A percentile compares a stretch with the other conserved stretches of the same genome.
phyloP scores from a whole-genome alignment of 768 basidiomycete species.

The Austroboletus eburneus region DNA sequence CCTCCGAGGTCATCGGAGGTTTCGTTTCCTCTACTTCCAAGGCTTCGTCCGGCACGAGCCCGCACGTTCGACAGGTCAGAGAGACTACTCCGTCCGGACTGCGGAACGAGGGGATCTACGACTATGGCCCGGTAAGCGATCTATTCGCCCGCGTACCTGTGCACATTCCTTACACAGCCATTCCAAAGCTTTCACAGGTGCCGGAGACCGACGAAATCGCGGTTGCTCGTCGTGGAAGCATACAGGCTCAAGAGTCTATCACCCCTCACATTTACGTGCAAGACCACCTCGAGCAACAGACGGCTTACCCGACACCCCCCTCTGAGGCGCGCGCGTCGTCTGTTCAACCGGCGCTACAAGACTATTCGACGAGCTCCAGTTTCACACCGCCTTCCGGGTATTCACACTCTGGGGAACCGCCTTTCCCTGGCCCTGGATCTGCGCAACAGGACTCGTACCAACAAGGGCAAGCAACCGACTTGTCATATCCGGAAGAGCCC shows the following conservation, averaged over 20 bases:
- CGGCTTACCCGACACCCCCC: conserved; percentile 15
- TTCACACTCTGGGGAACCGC: conserved; percentile 11
- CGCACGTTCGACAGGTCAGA: conserved; percentile 25
- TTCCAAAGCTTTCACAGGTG: conserved; percentile 17
- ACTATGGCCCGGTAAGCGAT: conserved; percentile 22
- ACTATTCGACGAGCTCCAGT: conserved; percentile 11
- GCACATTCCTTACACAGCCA: background rate
- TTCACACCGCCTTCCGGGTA: conserved; percentile 14
- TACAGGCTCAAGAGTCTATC: conserved; percentile 18
- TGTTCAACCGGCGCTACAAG: conserved; percentile 16
- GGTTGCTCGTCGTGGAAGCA: conserved; percentile 24
- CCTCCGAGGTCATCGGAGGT: conserved; percentile 21
- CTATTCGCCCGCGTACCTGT: background rate
- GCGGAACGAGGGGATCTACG: conserved; percentile 26
- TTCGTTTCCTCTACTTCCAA: conserved; percentile 46
- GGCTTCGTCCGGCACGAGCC: conserved; percentile 37
- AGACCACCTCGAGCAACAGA: conserved; percentile 12
- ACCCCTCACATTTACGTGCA: conserved; percentile 22
- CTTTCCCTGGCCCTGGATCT: conserved; percentile 18
- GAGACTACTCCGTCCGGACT: conserved; percentile 19
- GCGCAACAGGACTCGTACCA: conserved; percentile 12
- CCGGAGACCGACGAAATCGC: conserved; percentile 21
- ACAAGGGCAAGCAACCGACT: conserved; percentile 5
- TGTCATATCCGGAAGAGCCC: conserved; percentile 19
- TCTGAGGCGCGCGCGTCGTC: conserved; percentile 13